phyloP scores from a whole-genome alignment of 495 filamentous ascomycete genomes.

The Zalerion maritima region DNA sequence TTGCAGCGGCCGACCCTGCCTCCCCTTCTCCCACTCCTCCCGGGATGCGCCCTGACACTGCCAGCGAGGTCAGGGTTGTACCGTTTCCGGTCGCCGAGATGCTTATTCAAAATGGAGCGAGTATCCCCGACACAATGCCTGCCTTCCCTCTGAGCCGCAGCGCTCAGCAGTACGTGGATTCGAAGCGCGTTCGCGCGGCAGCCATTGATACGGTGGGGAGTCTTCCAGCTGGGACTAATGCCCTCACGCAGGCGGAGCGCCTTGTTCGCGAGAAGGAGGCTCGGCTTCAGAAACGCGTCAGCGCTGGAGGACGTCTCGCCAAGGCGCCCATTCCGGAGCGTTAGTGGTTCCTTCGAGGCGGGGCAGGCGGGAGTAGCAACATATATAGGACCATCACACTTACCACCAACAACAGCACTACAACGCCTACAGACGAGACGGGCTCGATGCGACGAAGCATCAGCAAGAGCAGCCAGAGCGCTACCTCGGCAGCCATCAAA shows the following conservation, averaged over 20 bases:
- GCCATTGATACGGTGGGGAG: conserved; percentile 22
- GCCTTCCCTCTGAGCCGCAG: conserved; percentile 62
- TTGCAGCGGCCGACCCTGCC: conserved; percentile 88
- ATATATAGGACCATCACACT: too few species aligned
- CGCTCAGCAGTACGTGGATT: conserved; percentile 71
- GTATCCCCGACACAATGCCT: conserved; percentile 58
- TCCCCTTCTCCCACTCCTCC: conserved; percentile 38
- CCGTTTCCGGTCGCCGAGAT: conserved; percentile 83
- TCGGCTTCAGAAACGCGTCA: conserved; percentile 46
- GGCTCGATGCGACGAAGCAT: too few species aligned
- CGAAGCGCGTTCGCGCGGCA: conserved; percentile 47
- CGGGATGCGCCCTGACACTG: conserved; percentile 10
- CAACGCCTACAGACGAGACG: too few species aligned
- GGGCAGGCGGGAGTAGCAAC: too few species aligned
- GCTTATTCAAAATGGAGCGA: conserved; percentile 84
- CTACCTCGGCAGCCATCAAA: too few species aligned
- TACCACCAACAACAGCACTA: too few species aligned
- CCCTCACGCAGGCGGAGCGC: conserved; percentile 19
- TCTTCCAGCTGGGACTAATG: conserved; percentile 10
- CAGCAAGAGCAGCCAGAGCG: too few species aligned
- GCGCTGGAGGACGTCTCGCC: conserved; percentile 43
- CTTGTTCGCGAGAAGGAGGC: conserved; percentile 37
- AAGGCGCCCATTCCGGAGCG: conserved; percentile 42
- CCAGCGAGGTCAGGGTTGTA: conserved; percentile 22
- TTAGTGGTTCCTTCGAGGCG: too few species aligned